These are phyloP conservation scores for Ogataea polymorpha DNA, from an alignment of 805 yeast species.

Conservation along the genomic window DNA sequence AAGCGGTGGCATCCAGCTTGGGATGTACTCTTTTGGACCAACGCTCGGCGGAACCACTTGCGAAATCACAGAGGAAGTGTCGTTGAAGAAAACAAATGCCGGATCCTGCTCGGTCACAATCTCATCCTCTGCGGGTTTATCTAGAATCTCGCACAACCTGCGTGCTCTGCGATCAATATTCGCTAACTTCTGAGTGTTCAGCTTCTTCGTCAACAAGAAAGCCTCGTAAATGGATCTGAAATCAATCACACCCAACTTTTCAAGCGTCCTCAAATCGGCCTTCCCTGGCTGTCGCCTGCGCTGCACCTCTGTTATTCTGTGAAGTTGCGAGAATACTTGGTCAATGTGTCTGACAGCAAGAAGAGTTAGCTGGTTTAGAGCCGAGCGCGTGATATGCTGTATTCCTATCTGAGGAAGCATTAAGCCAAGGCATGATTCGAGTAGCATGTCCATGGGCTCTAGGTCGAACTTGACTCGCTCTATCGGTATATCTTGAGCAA, in stretches of 20 bases:
- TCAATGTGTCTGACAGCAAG: slow-evolving; percentile 36
- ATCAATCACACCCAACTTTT: slow-evolving; percentile 41
- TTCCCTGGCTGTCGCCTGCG: slow-evolving; percentile 55
- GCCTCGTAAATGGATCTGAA: slow-evolving; percentile 41
- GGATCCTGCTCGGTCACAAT: slow-evolving; percentile 41
- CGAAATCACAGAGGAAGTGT: slow-evolving; percentile 45
- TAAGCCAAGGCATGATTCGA: slow-evolving; percentile 35
- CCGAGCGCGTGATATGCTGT: slow-evolving; percentile 28
- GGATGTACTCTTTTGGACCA: slow-evolving; percentile 46
- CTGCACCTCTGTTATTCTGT: slow-evolving; percentile 54
- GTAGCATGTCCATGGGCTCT: slow-evolving; percentile 32
- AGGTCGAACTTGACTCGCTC: slow-evolving; percentile 9
- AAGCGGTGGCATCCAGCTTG: slow-evolving; percentile 76
- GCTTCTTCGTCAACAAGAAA: slow-evolving; percentile 14
- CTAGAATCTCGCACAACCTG: slow-evolving; percentile 13
- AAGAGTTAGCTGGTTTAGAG: slow-evolving; percentile 38
- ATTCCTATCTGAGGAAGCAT: slow-evolving; percentile 35
- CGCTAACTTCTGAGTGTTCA: slow-evolving; percentile 3
- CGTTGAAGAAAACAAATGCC: slow-evolving; percentile 51
- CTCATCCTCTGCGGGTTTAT: slow-evolving; percentile 19
- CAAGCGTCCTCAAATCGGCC: slow-evolving; percentile 46
- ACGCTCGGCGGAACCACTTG: slow-evolving; percentile 54
- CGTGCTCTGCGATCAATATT: slow-evolving; percentile 11
- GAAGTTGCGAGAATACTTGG: slow-evolving; percentile 40
- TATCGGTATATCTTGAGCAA: slow-evolving; percentile 1